Evolutionary conservation across 208 protist genomes (phyloP), one percentile per base, ranked within the genome.

Genomic region (Acanthamoeba lenticulata): DNA sequence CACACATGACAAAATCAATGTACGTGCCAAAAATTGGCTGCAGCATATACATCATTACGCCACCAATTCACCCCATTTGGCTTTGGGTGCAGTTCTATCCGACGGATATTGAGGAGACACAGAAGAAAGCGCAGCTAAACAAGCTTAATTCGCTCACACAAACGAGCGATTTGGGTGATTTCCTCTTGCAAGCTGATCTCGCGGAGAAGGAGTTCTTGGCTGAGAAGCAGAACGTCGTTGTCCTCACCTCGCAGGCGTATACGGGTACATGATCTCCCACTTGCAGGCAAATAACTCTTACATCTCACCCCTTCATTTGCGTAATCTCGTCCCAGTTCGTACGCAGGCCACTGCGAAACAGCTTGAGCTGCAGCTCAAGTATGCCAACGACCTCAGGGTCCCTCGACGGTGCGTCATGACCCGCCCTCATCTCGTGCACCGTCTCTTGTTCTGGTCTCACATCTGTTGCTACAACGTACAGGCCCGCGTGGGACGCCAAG

Each of bases 131-230:
- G 0, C 27, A 42, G 32, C 69, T 79, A 11, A 79, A 79, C 69
- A 92, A 92, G 57, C 32, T 94, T 27, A 67, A 81, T 13, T 96
- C 95, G 1, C 42, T 96, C 19, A 65, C 92, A 5, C 92, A 96
- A 24, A 86, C 69, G 36, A 90, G 49, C 45, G 96, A 95, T 90
- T 74, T 97, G 72, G 94, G 94, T 2, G 96, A 95, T 52, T 96
- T 97, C 72, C 72, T 97, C 15, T 21, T 45, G 40, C 77, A 94
- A 21, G 96, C 96, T 24, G 62, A 95, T 47, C 95, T 97, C 0
- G 95, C 96, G 29, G 96, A 95, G 44, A 94, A 72, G 13, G 88
- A 95, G 27, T 97, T 97, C 67, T 72, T 91, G 47, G 95, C 96
- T 21, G 94, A 95, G 24, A 83, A 90, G 72, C 86, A 86, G 24